phyloP scores from a whole-genome alignment of 179 eudicot genomes.

The Nepenthes alata region DNA sequence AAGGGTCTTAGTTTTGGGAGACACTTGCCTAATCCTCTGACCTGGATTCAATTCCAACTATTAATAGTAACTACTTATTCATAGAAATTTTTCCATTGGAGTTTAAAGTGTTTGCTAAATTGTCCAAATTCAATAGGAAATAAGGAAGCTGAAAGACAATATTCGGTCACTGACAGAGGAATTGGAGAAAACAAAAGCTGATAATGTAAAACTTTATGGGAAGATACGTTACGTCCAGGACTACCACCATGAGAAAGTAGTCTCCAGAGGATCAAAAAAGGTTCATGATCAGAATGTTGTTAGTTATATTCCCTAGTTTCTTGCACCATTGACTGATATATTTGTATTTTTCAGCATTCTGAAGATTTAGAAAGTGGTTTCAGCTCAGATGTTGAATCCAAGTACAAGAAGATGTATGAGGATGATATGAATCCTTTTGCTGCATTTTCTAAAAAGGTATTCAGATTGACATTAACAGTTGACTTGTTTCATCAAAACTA shows the following conservation, averaged over 20 bases:
- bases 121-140: slow-evolving; percentile 35
- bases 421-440: slow-evolving; percentile 99
- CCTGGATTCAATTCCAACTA: too few species aligned
- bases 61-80: too few species aligned
- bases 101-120: neutral
- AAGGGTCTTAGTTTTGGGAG: too few species aligned
- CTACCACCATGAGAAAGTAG: slow-evolving; percentile 83
- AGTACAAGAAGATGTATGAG: slow-evolving; percentile 95
- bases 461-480: neutral
- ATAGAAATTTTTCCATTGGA: too few species aligned
- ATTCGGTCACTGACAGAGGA: slow-evolving; percentile 60
- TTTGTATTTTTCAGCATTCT: slow-evolving; percentile 38
- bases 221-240: slow-evolving; percentile 98
- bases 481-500: neutral
- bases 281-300: slow-evolving; percentile 19
- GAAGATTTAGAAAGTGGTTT: slow-evolving; percentile 93
- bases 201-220: slow-evolving; percentile 96
- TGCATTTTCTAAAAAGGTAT: slow-evolving; percentile 93
- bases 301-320: neutral
- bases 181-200: slow-evolving; percentile 87
- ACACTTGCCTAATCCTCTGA: too few species aligned
- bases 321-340: neutral
- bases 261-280: slow-evolving; percentile 94
- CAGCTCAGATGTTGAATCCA: slow-evolving; percentile 94
- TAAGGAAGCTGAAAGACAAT: slow-evolving; percentile 79